Base-by-base conservation (phyloP, 1,139 yeast genomes). In the Tardiomyces depauwii region DNA sequence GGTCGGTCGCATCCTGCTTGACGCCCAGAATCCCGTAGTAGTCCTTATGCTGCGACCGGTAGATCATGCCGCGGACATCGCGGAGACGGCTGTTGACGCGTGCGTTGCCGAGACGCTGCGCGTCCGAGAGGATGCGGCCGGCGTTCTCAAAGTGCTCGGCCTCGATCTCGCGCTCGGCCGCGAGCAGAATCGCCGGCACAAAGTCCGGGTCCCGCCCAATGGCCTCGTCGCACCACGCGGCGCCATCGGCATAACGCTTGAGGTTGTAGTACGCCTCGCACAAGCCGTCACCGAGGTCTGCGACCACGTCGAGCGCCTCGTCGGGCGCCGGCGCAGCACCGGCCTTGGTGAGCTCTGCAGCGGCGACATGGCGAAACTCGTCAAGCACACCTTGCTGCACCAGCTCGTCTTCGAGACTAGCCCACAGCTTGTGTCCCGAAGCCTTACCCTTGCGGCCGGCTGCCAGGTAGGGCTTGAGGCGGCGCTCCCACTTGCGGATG, bases 21-120 rank as follows among this genome's bases (percentile, higher is more conserved):
- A 89, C 74, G 21, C 80, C 95, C 13, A 91, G 68, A 2, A 85
- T 72, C 59, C 85, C 86, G 64, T 91, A 91, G 59, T 86, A 86
- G 62, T 91, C 96, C 49, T 76, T 77, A 48, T 76, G 71, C 19
- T 80, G 78, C 36, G 72, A 67, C 18, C 73, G 77, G 42, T 70
- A 73, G 41, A 70, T 72, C 38, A 71, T 73, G 27, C 74, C 78
- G 44, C 73, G 77, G 25, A 73, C 76, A 44, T 73, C 76, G 39
- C 71, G 74, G 47, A 76, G 76, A 49, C 76, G 78, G 32, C 66
- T 73, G 33, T 67, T 70, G 18, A 75, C 71, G 42, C 69, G 68
- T 32, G 64, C 64, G 48, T 70, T 70, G 12, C 28, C 42, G 10
- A 36, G 42, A 6, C 21, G 10, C 12, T 46, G 49, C n/a, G 80